Base-by-base conservation (phyloP, 345 rosid genomes). In the Lenwebbia sp. region DNA sequence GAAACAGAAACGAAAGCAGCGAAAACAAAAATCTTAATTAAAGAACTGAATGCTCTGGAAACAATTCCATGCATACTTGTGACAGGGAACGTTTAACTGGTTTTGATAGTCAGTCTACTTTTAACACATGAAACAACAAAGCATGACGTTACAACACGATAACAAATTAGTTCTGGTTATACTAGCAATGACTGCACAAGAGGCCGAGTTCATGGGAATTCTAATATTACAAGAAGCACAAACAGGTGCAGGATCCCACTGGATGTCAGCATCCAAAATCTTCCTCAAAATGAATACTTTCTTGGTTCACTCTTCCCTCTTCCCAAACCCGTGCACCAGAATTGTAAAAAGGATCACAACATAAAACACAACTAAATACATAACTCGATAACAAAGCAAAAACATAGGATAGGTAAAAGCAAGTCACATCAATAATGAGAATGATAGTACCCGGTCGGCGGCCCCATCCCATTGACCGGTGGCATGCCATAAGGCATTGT, bases 401-500 rank as follows among this genome's bases (percentile, higher is more conserved):
- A 37, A 70, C 47, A 70, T 25, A 37, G 47, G 54, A 21, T 56
- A 83, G 47, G 62, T 21, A 83, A 89, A 90, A 86, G 93, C 90
- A 74, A 55, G 44, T 83, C 14, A 47, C 26, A 84, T 92, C 90
- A 90, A 84, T 86, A 88, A 81, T 91, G 85, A 50, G 91, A 90
- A 10, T 91, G 90, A 90, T 92, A 91, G 88, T 91, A 91, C 83
- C 94, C 95, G 54, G 89, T 88, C 4, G 92, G 93, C 13, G 88
- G 92, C 81, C 90, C 92, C 91, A 87, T 89, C 19, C 92, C 92
- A 82, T 74, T 84, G 44, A 84, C 87, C 14, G 89, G 95, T 23
- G 94, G 95, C 95, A 95, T 91, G 11, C 98, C 95, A 13, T 95
- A 84, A 13, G 86, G 88, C 93, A 91, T 91, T 84, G 54, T 85